Conservation (phyloP, 2,329 filamentous ascomycete species). For the Lachnellula occidentalis region DNA sequence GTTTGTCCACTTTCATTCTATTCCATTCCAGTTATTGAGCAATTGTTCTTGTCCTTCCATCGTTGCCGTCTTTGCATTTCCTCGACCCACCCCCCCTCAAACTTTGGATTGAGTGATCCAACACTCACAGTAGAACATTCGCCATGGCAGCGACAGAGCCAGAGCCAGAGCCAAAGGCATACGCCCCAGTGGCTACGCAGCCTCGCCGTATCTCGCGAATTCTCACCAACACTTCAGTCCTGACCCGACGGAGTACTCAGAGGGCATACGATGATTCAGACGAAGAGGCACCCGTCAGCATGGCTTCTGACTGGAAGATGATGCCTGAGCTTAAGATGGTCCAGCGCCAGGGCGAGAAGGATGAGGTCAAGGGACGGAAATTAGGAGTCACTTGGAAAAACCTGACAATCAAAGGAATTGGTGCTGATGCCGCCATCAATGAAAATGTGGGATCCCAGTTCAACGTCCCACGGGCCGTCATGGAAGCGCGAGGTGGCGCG, state of each 20-base stretch:
- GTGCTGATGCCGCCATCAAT: conserved; percentile 26
- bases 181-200: background rate
- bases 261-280: conserved; percentile 21
- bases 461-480: conserved; percentile 15
- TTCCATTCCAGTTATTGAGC: too few relatives aligned
- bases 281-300: conserved; percentile 13
- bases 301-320: conserved; percentile 24
- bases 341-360: conserved; percentile 20
- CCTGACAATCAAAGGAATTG: conserved; percentile 28
- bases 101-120: background rate
- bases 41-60: too few relatives aligned
- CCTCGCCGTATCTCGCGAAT: conserved; percentile 3
- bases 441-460: conserved; percentile 27
- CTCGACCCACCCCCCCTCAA: background rate
- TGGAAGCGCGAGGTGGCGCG: conserved; percentile 51
- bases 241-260: conserved; percentile 11
- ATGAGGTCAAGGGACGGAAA: conserved; percentile 28
- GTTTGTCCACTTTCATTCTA: too few relatives aligned
- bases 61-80: background rate
- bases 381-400: conserved; percentile 30
- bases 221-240: conserved; percentile 11
- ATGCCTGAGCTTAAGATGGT: conserved; percentile 27
- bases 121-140: background rate
- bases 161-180: background rate
- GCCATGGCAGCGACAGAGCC: background rate